phyloP scores from a whole-genome alignment of 2,329 filamentous ascomycete genomes.

The Pezizomycotina sp. region DNA sequence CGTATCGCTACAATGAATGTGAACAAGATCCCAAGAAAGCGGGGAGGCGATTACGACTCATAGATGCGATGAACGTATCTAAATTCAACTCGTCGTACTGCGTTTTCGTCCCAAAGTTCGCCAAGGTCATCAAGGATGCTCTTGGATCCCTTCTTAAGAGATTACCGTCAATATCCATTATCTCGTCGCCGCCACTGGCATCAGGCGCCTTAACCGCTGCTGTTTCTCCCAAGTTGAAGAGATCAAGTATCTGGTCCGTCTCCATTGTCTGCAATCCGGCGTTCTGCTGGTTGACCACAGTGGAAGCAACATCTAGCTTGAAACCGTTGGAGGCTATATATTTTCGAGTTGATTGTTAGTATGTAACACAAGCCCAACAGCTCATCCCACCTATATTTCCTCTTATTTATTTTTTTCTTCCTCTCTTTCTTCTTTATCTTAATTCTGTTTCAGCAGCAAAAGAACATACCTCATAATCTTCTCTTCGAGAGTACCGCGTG shows the following conservation, averaged over 20 bases:
- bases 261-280: constrained; percentile 91
- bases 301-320: constrained; percentile 97
- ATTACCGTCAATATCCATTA: constrained; percentile 87
- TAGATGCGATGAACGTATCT: constrained; percentile 85
- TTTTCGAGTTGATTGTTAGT: constrained; percentile 5
- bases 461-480: constrained; percentile 67
- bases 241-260: constrained; percentile 90
- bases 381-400: not conserved
- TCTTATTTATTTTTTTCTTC: not conserved
- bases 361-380: no score
- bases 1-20: no score
- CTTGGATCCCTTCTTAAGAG: constrained; percentile 93
- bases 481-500: constrained; percentile 86
- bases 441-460: not conserved
- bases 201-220: constrained; percentile 43
- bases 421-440: not conserved
- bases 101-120: constrained; percentile 89
- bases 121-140: constrained; percentile 87
- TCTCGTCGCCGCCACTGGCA: constrained; percentile 53
- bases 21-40: no score
- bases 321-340: constrained; percentile 82
- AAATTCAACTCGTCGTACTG: constrained; percentile 98
- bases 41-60: constrained; percentile 45
- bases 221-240: constrained; percentile 79
- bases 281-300: constrained; percentile 97